These are phyloP conservation scores for Plantago ovata DNA, from an alignment of 257 asterid genomes.

Conservation along the genomic window DNA sequence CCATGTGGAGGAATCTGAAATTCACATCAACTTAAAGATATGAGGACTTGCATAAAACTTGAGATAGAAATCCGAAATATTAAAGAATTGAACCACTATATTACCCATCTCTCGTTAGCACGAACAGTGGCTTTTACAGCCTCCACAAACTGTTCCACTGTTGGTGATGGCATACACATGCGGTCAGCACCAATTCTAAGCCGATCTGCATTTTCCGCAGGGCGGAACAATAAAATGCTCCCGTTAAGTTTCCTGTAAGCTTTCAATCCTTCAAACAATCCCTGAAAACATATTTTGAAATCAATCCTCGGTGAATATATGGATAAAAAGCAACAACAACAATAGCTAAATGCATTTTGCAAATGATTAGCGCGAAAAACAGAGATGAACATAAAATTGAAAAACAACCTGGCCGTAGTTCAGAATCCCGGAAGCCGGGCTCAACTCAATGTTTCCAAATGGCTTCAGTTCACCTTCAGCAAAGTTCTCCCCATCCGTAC, in stretches of 20 bases:
- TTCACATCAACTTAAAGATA: not conserved
- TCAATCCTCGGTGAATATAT: not conserved
- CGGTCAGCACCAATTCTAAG: constrained; percentile 74
- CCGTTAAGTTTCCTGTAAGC: constrained; percentile 64
- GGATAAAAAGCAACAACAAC: not conserved
- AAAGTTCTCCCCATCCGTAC: constrained; percentile 49
- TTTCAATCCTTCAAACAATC: constrained; percentile 70
- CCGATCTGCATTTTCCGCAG: constrained; percentile 64
- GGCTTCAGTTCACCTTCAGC: constrained; percentile 55
- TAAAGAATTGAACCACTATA: not conserved
- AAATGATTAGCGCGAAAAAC: too few relatives aligned
- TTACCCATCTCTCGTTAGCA: constrained; percentile 81
- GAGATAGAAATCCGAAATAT: not conserved
- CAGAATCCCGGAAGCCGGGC: constrained; percentile 68
- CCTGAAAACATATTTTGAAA: too few relatives aligned
- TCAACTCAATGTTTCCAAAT: constrained; percentile 78
- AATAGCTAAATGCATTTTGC: not conserved
- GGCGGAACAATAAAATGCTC: constrained; percentile 62
- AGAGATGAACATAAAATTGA: too few relatives aligned
- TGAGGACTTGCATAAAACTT: not conserved
- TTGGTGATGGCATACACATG: constrained; percentile 80
- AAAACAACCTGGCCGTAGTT: constrained; percentile 68
- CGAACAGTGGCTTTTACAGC: constrained; percentile 57
- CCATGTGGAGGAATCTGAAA: constrained; percentile 75
- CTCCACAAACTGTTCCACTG: constrained; percentile 67